Percentiles rank a stretch among this genome's conserved stretches.
Conservation (phyloP, 306 rosid species). For the Datisca glomerata region DNA sequence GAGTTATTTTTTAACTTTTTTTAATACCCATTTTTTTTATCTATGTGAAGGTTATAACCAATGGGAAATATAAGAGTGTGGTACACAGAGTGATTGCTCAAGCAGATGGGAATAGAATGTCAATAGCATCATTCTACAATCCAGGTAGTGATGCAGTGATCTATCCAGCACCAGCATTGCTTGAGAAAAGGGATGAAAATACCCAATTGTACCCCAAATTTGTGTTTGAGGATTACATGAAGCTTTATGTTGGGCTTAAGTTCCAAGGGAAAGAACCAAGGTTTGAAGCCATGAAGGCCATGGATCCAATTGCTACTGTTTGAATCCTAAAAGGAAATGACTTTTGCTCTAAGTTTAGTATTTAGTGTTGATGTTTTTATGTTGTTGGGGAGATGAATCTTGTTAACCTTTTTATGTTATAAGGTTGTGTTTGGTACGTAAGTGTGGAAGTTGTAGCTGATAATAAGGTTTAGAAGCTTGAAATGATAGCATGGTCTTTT, state of each 20-base stretch:
- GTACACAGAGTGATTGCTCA: conserved; percentile 76
- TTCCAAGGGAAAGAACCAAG: conserved; percentile 96
- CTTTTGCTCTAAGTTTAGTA: too few species aligned
- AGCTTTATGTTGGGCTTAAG: conserved; percentile 69
- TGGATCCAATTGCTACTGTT: conserved; percentile 45
- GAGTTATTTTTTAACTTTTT: too few species aligned
- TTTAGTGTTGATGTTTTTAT: too few species aligned
- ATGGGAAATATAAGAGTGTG: conserved; percentile 88
- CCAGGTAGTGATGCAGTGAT: conserved; percentile 83
- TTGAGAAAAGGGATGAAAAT: conserved; percentile 36
- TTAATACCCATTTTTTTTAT: neutral
- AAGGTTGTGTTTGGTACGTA: too few species aligned
- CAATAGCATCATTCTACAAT: conserved; percentile 88
- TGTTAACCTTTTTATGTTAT: too few species aligned
- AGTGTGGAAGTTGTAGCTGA: too few species aligned
- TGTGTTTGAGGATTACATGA: conserved; percentile 93
- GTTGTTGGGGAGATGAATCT: too few species aligned
- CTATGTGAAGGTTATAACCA: conserved; percentile 51
- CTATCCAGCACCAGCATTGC: conserved; percentile 63
- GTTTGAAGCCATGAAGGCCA: conserved; percentile 82
- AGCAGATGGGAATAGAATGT: conserved; percentile 72
- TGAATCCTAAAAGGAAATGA: conserved; percentile 23
- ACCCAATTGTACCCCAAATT: conserved; percentile 65
- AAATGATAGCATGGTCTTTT: neutral
- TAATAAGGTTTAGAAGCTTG: neutral